These are phyloP conservation scores for Monocercomonoides exilis DNA, from an alignment of 78 protist species.

Conservation along the genomic window DNA sequence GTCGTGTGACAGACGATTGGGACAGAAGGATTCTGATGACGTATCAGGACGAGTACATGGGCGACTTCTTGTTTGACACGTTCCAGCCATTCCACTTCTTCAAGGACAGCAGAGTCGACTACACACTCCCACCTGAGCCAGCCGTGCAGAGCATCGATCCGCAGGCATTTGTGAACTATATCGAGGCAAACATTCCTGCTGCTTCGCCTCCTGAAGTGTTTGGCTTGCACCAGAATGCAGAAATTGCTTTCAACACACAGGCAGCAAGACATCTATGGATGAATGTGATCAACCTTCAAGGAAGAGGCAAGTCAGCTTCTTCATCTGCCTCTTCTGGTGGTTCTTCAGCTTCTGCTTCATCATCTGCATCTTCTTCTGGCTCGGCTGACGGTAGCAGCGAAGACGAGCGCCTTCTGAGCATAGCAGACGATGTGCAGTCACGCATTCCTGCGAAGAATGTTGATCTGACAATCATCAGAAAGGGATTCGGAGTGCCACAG, in stretches of 20 bases:
- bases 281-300: conserved; percentile 57
- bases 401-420: conserved; percentile 31
- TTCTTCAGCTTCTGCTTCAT: neutral
- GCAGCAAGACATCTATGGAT: conserved; percentile 46
- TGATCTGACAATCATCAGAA: conserved; percentile 32
- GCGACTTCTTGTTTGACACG: conserved; percentile 81
- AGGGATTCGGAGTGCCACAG: conserved; percentile 20
- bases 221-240: conserved; percentile 85
- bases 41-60: conserved; percentile 85
- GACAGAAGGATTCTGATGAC: conserved; percentile 77
- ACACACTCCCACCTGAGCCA: conserved; percentile 36
- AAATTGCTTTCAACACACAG: conserved; percentile 62
- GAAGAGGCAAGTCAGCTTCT: conserved; percentile 37
- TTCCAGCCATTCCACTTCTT: conserved; percentile 78
- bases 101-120: conserved; percentile 23
- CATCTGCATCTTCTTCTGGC: too few relatives aligned
- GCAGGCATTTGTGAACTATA: neutral
- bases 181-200: conserved; percentile 48
- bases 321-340: neutral
- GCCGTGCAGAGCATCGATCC: neutral
- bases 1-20: conserved; percentile 73
- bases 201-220: conserved; percentile 70
- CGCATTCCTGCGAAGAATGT: conserved; percentile 38
- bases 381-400: conserved; percentile 40
- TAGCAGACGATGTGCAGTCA: conserved; percentile 20